Base-by-base conservation (phyloP, 1,284 basidiomycete species). In the Ganoderma meredithae region DNA sequence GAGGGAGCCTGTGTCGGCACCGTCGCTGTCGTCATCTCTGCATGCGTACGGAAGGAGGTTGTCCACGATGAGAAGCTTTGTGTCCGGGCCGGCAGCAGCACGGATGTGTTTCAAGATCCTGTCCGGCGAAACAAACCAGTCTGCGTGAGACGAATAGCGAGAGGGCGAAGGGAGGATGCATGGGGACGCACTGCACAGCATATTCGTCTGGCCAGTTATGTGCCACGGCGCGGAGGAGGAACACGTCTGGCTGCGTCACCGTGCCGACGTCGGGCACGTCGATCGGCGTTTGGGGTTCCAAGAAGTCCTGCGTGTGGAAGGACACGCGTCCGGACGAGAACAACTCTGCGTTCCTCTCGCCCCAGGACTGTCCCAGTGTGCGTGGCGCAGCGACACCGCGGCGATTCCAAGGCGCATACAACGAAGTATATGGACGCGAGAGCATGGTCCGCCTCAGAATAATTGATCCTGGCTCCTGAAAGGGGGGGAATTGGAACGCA, bases 161-260 rank as follows among this genome's bases (percentile, higher is more conserved):
- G 47, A 49, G 47, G n/a, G 10, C 0, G 43, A 10, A 9, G 47
- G 8, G 10, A 52, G 47, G 9, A 13, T 25, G n/a, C 7, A 5
- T 19, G 17, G 17, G 19, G 19, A 64, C 71, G 36, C 33, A 72
- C 71, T 52, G 43, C 17, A 56, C 39, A 4, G 61, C 65, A 33
- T 68, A 58, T 33, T 66, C 59, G 63, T 73, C 71, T n/a, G 66
- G 64, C 71, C 71, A 73, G 71, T 73, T 71, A 68, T 73, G 72
- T 41, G 60, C 47, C 60, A 73, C 68, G 1, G 66, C 66, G 43
- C 68, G 69, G 17, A 71, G 69, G 53, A 73, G 68, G 69, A 71
- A 73, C n/a, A 72, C 72, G 43, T 63, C 62, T 7, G 72, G 69
- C 25, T 64, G 52, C 49, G 56, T 60, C 15, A 72, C 65, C 7